These are phyloP conservation scores for Podospora didyma DNA, from an alignment of 495 filamentous ascomycete species.

Conservation along the genomic window DNA sequence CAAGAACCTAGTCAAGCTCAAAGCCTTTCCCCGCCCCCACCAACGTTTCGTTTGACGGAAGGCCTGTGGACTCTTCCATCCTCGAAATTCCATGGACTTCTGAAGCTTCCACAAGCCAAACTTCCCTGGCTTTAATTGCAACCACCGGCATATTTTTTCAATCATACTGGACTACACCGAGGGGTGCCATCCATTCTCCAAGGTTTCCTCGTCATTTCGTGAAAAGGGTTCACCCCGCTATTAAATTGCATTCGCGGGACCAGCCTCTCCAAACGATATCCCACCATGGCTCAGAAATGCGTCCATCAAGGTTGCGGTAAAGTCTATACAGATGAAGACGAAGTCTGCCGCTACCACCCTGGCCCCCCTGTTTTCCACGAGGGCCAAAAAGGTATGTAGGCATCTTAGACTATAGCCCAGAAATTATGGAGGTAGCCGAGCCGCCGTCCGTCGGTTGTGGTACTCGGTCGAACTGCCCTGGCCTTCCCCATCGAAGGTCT, in stretches of 20 bases:
- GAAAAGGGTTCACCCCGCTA: too few relatives aligned
- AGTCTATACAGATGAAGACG: slow-evolving; percentile 74
- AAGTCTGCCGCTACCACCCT: slow-evolving; percentile 87
- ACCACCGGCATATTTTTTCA: not conserved
- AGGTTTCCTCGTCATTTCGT: too few relatives aligned
- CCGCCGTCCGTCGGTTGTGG: not conserved
- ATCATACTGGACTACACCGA: too few relatives aligned
- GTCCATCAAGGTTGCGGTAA: slow-evolving; percentile 96
- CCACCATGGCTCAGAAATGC: slow-evolving; percentile 79
- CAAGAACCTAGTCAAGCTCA: too few relatives aligned
- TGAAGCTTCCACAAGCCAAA: not conserved
- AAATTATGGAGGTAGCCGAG: slow-evolving; percentile 7
- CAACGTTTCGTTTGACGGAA: too few relatives aligned
- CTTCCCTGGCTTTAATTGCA: not conserved
- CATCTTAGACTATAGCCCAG: not conserved
- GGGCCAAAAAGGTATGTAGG: slow-evolving; percentile 86
- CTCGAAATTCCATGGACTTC: not conserved
- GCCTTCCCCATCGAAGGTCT: not conserved
- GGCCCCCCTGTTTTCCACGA: slow-evolving; percentile 96
- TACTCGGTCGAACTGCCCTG: not conserved
- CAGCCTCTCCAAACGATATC: not conserved
- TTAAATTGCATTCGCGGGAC: too few relatives aligned
- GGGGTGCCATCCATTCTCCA: too few relatives aligned
- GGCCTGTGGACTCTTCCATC: too few relatives aligned
- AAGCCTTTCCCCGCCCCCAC: too few relatives aligned